phyloP scores from a whole-genome alignment of 352 stramenopile species.

The Aphanomyces euteiches region DNA sequence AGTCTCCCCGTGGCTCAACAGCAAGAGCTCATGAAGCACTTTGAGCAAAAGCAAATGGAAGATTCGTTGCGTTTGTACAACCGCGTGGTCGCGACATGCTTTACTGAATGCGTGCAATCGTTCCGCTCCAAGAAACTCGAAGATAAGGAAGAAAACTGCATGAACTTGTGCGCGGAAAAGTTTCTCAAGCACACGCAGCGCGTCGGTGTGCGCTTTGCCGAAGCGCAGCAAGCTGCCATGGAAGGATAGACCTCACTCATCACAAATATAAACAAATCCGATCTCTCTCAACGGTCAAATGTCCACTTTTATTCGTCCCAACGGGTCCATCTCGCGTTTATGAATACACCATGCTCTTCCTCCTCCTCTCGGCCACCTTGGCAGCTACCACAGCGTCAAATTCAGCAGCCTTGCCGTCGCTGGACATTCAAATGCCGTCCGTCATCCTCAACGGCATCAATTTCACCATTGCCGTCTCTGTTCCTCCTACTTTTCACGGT shows the following conservation, averaged over 20 bases:
- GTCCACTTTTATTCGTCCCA: too few relatives aligned
- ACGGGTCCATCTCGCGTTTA: too few relatives aligned
- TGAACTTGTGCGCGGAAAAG: conserved; percentile 88
- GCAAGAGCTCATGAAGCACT: conserved; percentile 48
- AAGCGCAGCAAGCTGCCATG: conserved; percentile 34
- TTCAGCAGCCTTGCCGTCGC: too few relatives aligned
- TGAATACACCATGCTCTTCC: too few relatives aligned
- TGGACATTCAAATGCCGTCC: too few relatives aligned
- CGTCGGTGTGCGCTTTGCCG: conserved; percentile 82
- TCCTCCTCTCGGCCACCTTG: too few relatives aligned
- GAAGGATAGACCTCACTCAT: conserved; percentile 6
- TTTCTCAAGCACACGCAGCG: conserved; percentile 89
- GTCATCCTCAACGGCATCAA: too few relatives aligned
- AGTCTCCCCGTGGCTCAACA: conserved; percentile 15
- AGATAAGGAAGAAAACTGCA: conserved; percentile 84
- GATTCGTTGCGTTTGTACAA: conserved; percentile 88
- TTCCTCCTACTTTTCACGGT: too few relatives aligned
- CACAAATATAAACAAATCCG: not conserved
- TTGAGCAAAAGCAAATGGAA: conserved; percentile 88
- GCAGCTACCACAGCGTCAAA: too few relatives aligned
- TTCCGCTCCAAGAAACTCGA: conserved; percentile 90
- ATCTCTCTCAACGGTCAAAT: too few relatives aligned
- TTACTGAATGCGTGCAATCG: conserved; percentile 84
- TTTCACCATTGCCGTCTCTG: too few relatives aligned
- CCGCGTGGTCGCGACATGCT: conserved; percentile 86